phyloP scores from a whole-genome alignment of 495 filamentous ascomycete genomes.

The Talaromyces adpressus region DNA sequence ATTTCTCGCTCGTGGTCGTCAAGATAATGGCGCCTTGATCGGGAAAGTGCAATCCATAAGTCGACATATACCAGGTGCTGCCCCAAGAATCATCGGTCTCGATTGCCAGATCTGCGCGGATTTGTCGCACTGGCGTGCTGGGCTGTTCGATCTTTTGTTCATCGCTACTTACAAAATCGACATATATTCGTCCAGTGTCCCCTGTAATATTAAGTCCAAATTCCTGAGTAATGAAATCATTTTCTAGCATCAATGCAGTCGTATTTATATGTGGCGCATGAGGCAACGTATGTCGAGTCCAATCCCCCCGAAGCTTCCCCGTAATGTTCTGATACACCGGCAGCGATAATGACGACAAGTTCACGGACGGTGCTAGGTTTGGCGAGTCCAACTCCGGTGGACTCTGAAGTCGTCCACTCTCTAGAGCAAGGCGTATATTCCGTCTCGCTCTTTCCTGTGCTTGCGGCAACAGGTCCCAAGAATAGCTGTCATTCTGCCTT shows the following conservation, averaged over 20 bases:
- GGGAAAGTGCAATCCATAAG: constrained; percentile 80
- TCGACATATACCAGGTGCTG: constrained; percentile 63
- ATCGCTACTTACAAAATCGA: constrained; percentile 37
- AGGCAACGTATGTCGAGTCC: constrained; percentile 47
- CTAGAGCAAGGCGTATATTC: constrained; percentile 39
- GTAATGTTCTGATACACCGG: constrained; percentile 76
- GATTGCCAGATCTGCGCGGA: constrained; percentile 58
- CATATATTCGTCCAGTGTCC: constrained; percentile 34
- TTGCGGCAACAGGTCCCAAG: constrained; percentile 57
- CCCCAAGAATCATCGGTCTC: constrained; percentile 61
- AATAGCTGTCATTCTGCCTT: constrained; percentile 62
- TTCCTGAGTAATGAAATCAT: constrained; percentile 44
- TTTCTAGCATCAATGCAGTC: constrained; percentile 39
- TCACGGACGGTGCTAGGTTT: constrained; percentile 33
- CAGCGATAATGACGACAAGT: constrained; percentile 34
- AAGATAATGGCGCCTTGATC: constrained; percentile 67
- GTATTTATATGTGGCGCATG: constrained; percentile 41
- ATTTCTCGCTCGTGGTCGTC: constrained; percentile 87
- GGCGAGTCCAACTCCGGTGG: constrained; percentile 29
- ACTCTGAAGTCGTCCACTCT: constrained; percentile 24
- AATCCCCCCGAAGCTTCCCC: constrained; percentile 66
- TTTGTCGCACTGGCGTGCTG: constrained; percentile 44
- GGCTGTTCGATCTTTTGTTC: constrained; percentile 21
- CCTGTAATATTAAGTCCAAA: constrained; percentile 68
- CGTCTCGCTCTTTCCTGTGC: constrained; percentile 49